These are phyloP conservation scores for Pichia scutulata DNA, from an alignment of 805 yeast species.

Conservation along the genomic window DNA sequence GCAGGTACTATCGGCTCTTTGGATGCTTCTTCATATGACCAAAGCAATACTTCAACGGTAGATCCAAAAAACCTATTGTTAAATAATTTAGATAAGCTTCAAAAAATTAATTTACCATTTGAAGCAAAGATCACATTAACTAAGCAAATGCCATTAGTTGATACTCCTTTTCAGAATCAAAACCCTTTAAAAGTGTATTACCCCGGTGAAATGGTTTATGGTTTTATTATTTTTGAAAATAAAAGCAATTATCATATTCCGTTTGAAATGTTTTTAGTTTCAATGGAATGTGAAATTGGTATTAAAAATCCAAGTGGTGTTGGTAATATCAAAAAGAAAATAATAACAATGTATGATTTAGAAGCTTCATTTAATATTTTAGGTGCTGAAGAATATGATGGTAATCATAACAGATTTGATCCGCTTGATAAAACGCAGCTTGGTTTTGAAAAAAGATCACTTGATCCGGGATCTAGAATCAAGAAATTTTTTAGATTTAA, in stretches of 20 bases:
- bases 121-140: constrained; percentile 28
- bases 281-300: constrained; percentile 42
- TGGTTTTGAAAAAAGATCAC: constrained; percentile 36
- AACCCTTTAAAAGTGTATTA: constrained; percentile 42
- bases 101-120: constrained; percentile 3
- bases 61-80: constrained; percentile 13
- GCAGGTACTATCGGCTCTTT: constrained; percentile 1
- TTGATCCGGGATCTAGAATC: constrained; percentile 35
- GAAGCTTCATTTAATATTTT: constrained; percentile 6
- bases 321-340: not conserved
- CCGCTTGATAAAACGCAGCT: constrained; percentile 18
- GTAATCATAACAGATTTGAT: not conserved
- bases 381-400: not conserved
- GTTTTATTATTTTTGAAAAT: constrained; percentile 40
- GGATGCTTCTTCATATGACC: constrained; percentile 5
- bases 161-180: constrained; percentile 16
- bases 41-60: constrained; percentile 2
- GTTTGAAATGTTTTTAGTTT: constrained; percentile 54
- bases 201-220: constrained; percentile 60
- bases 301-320: not conserved
- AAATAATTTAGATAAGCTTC: constrained; percentile 20
- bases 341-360: constrained; percentile 3
- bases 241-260: constrained; percentile 33
- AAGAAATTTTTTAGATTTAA: constrained; percentile 51
- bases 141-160: constrained; percentile 29